Evolutionary conservation across 225 moss, liverwort and hornwort genomes (phyloP), one percentile per base, ranked within the genome.

Genomic region (Pseudisothecium myosuroides): DNA sequence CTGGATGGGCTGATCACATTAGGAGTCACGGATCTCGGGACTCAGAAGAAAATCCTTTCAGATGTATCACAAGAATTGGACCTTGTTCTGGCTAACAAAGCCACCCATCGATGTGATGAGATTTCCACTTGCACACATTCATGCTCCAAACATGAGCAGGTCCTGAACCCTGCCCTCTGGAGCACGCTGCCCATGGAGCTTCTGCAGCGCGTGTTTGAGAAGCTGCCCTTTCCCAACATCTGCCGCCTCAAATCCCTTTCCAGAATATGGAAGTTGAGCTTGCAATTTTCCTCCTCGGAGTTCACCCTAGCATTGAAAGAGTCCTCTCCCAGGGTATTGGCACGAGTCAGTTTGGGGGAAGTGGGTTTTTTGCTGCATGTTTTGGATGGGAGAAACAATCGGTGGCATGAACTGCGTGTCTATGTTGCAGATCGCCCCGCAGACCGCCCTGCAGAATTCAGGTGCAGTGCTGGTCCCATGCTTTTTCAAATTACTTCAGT

Each of bases 381-480:
- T 82, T 65, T 36, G 64, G 83, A 83, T 83, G 49, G 3, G 11
- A 37, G 65, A 65, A 37, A 11, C 34, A 82, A 83, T 19, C 20
- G 14, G 10, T 83, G 54, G 68, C 55, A 55, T 19, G 20, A 12
- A 68, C 39, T 7, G 9, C 14, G 21, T 39, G 54, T 52, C 66
- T 0, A 6, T 12, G 0, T 3, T 54, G 31, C 17, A 5, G 0
- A 2, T 50, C 45, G n/a, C n/a, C n/a, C n/a, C n/a, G n/a, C n/a
- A n/a, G n/a, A 45, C 8, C 10, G 11, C 19, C 1, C 2, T 36
- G 11, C 2, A 37, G 0, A 16, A 6, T 2, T 0, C 37, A 78
- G 55, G 78, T 78, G 24, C 6, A 37, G 4, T 16, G 15, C 6
- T 23, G 12, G 6, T 76, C 37, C 21, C 49, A 36, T 15, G 5